These are phyloP conservation scores for Cercospora zeae-maydis DNA, from an alignment of 2,329 filamentous ascomycete genomes.

Conservation along the genomic window DNA sequence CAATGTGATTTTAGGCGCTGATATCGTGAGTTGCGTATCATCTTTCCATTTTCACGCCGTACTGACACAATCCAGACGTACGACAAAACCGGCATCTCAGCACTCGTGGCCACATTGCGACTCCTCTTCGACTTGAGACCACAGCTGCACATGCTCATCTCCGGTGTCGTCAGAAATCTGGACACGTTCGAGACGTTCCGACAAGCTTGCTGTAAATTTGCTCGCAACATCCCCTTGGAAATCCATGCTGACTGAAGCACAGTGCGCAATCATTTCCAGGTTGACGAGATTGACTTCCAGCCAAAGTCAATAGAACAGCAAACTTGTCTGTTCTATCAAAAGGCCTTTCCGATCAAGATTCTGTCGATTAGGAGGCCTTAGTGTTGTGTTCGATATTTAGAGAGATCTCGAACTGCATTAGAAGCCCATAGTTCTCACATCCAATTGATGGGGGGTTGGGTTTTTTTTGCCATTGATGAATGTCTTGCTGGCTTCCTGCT, in stretches of 20 bases:
- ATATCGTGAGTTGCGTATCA: constrained; percentile 53
- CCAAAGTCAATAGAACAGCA: constrained; percentile 34
- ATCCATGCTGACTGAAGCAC: neutral
- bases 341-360: constrained; percentile 36
- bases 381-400: neutral
- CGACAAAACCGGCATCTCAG: constrained; percentile 60
- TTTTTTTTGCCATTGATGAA: too few relatives aligned
- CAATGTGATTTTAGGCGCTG: constrained; percentile 69
- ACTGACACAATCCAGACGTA: constrained; percentile 57
- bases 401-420: neutral
- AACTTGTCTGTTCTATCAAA: constrained; percentile 37
- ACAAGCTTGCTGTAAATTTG: constrained; percentile 52
- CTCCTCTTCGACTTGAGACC: constrained; percentile 60
- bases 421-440: neutral
- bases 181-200: constrained; percentile 65
- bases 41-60: neutral
- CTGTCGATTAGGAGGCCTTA: constrained; percentile 19
- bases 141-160: constrained; percentile 59
- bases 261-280: constrained; percentile 34
- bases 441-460: neutral
- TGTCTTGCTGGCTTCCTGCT: too few relatives aligned
- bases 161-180: constrained; percentile 67
- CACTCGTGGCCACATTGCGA: constrained; percentile 61
- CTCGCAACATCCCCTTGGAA: neutral
- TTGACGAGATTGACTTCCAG: constrained; percentile 34